Percentiles rank a stretch among this genome's conserved stretches.
These are phyloP conservation scores for Melampsora americana DNA, from an alignment of 1,284 basidiomycete genomes.

Conservation along the genomic window DNA sequence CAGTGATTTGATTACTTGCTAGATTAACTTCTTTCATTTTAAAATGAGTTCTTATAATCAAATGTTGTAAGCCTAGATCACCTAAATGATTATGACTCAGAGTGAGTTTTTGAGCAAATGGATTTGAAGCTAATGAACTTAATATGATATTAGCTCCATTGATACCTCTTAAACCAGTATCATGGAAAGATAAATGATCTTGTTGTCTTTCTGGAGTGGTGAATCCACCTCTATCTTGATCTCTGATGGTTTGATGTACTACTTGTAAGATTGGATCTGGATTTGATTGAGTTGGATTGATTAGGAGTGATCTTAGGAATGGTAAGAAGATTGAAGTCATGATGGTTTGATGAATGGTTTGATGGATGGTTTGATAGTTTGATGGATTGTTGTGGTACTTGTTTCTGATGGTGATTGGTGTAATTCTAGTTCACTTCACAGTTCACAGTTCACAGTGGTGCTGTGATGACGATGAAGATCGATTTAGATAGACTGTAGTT, in stretches of 20 bases:
- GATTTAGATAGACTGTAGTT: too few relatives aligned
- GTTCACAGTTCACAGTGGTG: too few relatives aligned
- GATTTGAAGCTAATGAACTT: slow-evolving; percentile 6
- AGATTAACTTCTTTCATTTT: slow-evolving; percentile 24
- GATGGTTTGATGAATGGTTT: too few relatives aligned
- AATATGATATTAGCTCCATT: slow-evolving; percentile 16
- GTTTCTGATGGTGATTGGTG: too few relatives aligned
- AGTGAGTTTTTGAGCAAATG: slow-evolving; percentile 14
- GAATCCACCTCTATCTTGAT: slow-evolving; percentile 24
- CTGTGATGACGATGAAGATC: too few relatives aligned
- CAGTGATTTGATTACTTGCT: slow-evolving; percentile 16
- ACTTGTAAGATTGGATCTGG: not conserved
- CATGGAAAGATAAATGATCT: slow-evolving; percentile 28
- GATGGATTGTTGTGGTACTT: too few relatives aligned
- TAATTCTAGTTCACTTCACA: too few relatives aligned
- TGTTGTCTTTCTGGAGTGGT: slow-evolving; percentile 24
- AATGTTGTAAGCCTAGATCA: slow-evolving; percentile 10
- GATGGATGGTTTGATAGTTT: too few relatives aligned
- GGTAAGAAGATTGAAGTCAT: not conserved
- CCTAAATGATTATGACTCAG: slow-evolving; percentile 22
- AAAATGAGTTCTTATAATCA: not conserved
- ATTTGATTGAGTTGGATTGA: slow-evolving; percentile 1
- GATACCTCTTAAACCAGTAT: slow-evolving; percentile 12
- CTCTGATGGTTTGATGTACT: slow-evolving; percentile 22
- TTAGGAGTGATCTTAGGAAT: slow-evolving; percentile 16